Base-by-base conservation (phyloP, 2,329 filamentous ascomycete species). In the Scedosporium aurantiacum region DNA sequence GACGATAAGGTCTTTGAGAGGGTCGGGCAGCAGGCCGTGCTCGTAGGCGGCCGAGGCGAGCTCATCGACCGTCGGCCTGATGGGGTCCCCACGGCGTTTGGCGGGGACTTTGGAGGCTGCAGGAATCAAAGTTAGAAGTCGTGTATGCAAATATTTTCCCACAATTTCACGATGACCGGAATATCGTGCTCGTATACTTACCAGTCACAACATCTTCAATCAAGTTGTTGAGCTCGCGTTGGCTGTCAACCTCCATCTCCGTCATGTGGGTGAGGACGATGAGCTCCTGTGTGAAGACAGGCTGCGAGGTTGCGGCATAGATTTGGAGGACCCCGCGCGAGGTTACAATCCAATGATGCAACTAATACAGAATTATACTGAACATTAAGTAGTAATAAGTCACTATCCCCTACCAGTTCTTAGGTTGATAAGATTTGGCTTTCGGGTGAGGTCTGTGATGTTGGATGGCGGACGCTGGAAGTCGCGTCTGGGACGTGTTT, bases 21-120 rank as follows among this genome's bases (percentile, higher is more conserved):
- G 78, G 45, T 79, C 75, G 5, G 81, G 77, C 47, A 84, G 75
- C 60, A 94, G 78, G 6, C 91, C 91, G 62, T 81, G 76, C 64
- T 88, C 84, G 72, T 89, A 90, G 10, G 84, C 83, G 65, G 82
- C 75, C 4, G 81, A 80, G 56, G 81, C 78, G 61, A 91, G 78
- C 27, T 75, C 81, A 70, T 90, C 84, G 57, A 90, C 79, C 16
- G 83, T 76, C 21, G 82, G 77, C 65, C 87, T 85, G 64, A 90
- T 80, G 68, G 80, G 83, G 55, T 78, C 77, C 37, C 76, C 74
- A 55, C 90, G 83, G 66, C 87, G 82, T 70, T 89, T 91, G 63
- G 86, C 78, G 0, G 88, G 82, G 37, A 82, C 67, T 66, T 79
- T 81, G 21, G 84, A 81, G 23, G 82, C 84, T 87, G 63, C 16